A percentile compares a stretch with the other conserved stretches of the same genome.
These are phyloP conservation scores for Tubosaeta brunneosetosa DNA, from an alignment of 768 basidiomycete genomes.

Conservation along the genomic window DNA sequence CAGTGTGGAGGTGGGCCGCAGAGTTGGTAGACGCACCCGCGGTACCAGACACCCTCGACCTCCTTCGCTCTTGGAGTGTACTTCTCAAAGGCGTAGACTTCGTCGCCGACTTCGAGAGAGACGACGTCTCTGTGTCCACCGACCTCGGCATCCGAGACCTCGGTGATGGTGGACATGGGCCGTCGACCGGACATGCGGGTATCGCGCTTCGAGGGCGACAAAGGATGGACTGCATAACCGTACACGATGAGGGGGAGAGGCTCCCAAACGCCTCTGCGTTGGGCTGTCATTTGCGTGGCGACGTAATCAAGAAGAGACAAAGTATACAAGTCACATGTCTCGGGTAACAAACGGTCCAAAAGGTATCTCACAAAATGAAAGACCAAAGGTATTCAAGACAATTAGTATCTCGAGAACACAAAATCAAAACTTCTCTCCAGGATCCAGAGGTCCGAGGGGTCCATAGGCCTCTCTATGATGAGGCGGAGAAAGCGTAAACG, in stretches of 20 bases:
- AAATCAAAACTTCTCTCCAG: slow-evolving; percentile 46
- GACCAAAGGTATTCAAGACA: background rate
- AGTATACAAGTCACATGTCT: background rate
- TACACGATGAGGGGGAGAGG: slow-evolving; percentile 76
- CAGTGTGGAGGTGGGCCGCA: background rate
- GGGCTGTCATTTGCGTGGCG: slow-evolving; percentile 5
- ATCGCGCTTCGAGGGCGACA: slow-evolving; percentile 70
- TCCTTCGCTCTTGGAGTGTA: slow-evolving; percentile 73
- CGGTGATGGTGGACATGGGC: slow-evolving; percentile 40
- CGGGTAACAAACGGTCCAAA: background rate
- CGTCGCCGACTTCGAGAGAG: slow-evolving; percentile 89
- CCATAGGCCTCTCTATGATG: slow-evolving; percentile 40
- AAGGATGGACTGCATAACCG: slow-evolving; percentile 85
- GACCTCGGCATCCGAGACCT: slow-evolving; percentile 54
- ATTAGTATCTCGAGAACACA: slow-evolving; percentile 4
- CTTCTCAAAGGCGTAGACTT: slow-evolving; percentile 95
- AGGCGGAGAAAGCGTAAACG: slow-evolving; percentile 28
- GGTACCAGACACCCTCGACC: slow-evolving; percentile 82
- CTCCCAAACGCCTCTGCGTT: slow-evolving; percentile 51
- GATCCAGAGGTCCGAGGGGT: slow-evolving; percentile 58
- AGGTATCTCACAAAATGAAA: background rate
- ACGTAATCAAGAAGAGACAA: background rate
- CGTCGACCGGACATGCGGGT: slow-evolving; percentile 51
- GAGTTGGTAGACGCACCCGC: slow-evolving; percentile 63
- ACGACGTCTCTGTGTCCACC: slow-evolving; percentile 71